A percentile compares a stretch with the other conserved stretches of the same genome.
These are phyloP conservation scores for Rhizopogon vesiculosus DNA, from an alignment of 768 basidiomycete genomes.

Conservation along the genomic window DNA sequence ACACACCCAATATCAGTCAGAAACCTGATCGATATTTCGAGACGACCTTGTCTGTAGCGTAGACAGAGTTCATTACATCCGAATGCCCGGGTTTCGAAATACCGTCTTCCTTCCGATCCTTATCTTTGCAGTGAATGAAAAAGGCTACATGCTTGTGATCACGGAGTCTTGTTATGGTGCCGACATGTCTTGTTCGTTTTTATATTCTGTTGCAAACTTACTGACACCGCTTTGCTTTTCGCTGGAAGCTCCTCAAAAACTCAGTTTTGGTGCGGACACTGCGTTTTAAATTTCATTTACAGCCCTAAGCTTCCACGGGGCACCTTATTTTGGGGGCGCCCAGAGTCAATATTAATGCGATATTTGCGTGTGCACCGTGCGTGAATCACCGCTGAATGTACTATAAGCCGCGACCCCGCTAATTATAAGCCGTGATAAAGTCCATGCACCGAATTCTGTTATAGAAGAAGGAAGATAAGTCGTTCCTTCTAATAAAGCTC, in stretches of 20 bases:
- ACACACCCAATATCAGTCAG: background rate
- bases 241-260: background rate
- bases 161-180: background rate
- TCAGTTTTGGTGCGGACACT: background rate
- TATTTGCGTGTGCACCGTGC: background rate
- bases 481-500: background rate
- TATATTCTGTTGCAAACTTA: background rate
- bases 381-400: too few species aligned
- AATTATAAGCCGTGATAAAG: background rate
- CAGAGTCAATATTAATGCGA: too few species aligned
- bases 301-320: background rate
- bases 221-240: background rate
- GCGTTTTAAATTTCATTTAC: background rate
- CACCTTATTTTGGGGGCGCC: too few species aligned
- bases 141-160: background rate
- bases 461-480: too few species aligned
- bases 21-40: background rate
- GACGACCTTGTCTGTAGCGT: background rate
- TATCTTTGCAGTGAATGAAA: background rate
- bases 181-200: background rate
- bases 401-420: background rate
- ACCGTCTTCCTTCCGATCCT: background rate
- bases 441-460: too few species aligned
- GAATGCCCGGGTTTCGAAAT: background rate
- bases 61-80: background rate